Conservation (phyloP, 306 rosid genomes). For the Echinosophora koreensis region DNA sequence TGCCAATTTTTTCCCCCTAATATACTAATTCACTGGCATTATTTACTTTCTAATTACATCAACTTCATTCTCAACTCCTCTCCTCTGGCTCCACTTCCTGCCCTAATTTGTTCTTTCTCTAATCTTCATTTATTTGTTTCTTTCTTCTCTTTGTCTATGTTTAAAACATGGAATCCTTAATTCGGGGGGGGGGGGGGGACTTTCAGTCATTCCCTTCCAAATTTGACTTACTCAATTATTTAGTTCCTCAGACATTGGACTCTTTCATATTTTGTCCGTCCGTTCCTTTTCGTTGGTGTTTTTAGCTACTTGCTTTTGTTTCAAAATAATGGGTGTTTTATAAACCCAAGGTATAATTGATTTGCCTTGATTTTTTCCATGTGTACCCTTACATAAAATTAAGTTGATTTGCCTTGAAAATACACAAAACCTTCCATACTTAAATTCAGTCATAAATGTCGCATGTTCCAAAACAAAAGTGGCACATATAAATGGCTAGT, state of each 20-base stretch:
- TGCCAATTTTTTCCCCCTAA: neutral
- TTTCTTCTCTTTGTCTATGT: neutral
- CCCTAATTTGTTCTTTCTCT: neutral
- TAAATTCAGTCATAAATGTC: no score
- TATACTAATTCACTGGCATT: neutral
- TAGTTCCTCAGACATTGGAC: neutral
- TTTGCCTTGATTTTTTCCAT: no score
- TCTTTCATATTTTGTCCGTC: conserved; percentile 13
- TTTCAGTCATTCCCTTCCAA: conserved; percentile 23
- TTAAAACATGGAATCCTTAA: conserved; percentile 15
- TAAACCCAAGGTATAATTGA: no score
- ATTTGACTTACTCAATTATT: neutral
- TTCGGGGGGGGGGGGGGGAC: no score
- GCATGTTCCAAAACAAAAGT: no score
- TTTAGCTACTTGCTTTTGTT: no score
- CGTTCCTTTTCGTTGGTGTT: no score
- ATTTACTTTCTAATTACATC: conserved; percentile 24
- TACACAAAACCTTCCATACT: no score
- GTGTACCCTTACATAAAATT: no score
- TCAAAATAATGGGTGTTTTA: no score
- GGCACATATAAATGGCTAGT: no score
- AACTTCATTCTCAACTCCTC: conserved; percentile 12
- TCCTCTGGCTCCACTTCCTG: neutral
- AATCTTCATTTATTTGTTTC: neutral
- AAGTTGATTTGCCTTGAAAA: no score